These are phyloP conservation scores for Linaria vulgaris DNA, from an alignment of 257 asterid species.

Conservation along the genomic window DNA sequence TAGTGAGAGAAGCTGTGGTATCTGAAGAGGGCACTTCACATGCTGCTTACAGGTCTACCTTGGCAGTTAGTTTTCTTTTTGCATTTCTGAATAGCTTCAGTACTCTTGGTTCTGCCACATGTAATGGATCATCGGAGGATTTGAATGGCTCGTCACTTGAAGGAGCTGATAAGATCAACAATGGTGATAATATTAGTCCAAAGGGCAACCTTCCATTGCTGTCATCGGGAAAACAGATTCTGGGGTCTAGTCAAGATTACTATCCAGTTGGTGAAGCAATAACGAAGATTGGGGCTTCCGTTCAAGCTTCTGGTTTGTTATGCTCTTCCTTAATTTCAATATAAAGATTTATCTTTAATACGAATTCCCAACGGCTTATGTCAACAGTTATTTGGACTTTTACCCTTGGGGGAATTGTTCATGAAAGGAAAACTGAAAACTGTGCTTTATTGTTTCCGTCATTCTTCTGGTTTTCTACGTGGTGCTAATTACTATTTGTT, in stretches of 20 bases:
- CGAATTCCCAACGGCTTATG: background rate
- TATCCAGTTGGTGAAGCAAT: conserved; percentile 73
- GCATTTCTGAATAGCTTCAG: conserved; percentile 47
- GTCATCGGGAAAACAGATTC: conserved; percentile 56
- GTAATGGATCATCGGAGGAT: conserved; percentile 24
- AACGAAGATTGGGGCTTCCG: conserved; percentile 51
- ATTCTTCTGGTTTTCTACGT: no score
- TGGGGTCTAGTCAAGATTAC: conserved; percentile 43
- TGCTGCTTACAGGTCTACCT: conserved; percentile 55
- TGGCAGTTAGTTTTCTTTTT: conserved; percentile 55
- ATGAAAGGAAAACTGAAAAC: no score
- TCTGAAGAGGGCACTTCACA: conserved; percentile 56
- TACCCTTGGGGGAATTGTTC: no score
- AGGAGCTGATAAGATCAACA: conserved; percentile 20
- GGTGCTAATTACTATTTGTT: background rate
- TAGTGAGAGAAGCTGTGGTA: conserved; percentile 49
- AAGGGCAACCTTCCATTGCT: conserved; percentile 30
- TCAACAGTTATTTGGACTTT: background rate
- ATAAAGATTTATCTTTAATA: conserved; percentile 12
- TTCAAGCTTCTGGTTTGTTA: conserved; percentile 71
- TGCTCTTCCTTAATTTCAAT: conserved; percentile 8
- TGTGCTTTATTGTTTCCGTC: no score
- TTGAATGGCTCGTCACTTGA: conserved; percentile 18
- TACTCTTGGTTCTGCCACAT: conserved; percentile 19
- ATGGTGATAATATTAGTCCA: conserved; percentile 19